Base-by-base conservation (phyloP, 257 asterid species). In the Fraxinus cuspidata region DNA sequence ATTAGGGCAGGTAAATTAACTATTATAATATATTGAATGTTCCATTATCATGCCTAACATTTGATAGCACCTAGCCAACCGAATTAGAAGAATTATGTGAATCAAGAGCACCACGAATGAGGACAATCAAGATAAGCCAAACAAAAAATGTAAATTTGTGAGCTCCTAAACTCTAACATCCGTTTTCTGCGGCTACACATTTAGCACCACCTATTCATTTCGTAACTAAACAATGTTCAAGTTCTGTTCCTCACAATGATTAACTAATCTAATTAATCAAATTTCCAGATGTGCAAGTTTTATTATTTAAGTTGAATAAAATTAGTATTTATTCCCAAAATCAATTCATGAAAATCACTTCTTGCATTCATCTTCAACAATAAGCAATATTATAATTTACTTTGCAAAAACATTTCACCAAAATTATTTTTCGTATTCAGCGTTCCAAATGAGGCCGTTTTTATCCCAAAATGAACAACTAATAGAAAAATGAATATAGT, bases 211-310 rank as follows among this genome's bases (percentile, higher is more conserved):
- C 63, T 31, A 82, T 15, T 40, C 71, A 23, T 34, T 8, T 16
- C 13, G 44, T 35, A 11, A 29, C 29, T 58, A 58, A 60, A 34
- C 19, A 56, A 60, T 32, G 56, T 70, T n/a, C 4, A 63, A 63
- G 27, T 69, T 2, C 25, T 65, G 29, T 18, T 35, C 25, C 29
- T n/a, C 34, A 34, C 78, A 70, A 15, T 13, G 19, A 44, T 13
- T 44, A 44, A 44, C 19, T 44, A 44, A 71, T 73, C 18, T 44
- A 44, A 44, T 44, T 13, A 44, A 71, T 73, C 34, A 72, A 78
- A 66, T 38, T 75, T 56, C 27, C 29, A 19, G 64, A 53, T 19
- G 27, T 1, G 0, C 27, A 19, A 18, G 23, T 53, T 53, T 53
- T 53, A 19, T 5, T 15, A 19, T 53, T 53, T n/a, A 53, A 53